Percentiles rank a stretch among this genome's conserved stretches.
phyloP scores from a whole-genome alignment of 2,329 filamentous ascomycete genomes.

The Monosporascus sp. region DNA sequence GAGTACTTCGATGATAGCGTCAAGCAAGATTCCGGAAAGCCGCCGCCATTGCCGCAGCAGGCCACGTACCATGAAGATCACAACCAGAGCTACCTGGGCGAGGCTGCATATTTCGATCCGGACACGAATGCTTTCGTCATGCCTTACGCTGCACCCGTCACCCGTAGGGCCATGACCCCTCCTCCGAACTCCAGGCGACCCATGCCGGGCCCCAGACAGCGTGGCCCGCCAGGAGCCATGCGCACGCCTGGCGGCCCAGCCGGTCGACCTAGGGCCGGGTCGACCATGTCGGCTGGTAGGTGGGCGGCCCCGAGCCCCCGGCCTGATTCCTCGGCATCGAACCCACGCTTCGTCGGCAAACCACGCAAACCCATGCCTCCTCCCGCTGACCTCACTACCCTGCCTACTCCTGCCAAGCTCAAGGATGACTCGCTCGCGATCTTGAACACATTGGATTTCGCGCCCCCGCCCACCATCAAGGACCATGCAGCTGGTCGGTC shows the following conservation, averaged over 20 bases:
- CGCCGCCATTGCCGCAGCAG: slow-evolving; percentile 15
- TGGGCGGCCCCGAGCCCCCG: slow-evolving; percentile 28
- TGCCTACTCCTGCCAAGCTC: slow-evolving; percentile 82
- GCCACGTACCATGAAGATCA: slow-evolving; percentile 69
- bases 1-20: slow-evolving; percentile 94
- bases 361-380: slow-evolving; percentile 56
- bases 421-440: slow-evolving; percentile 74
- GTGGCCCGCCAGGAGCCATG: slow-evolving; percentile 29
- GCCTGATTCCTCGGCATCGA: slow-evolving; percentile 35
- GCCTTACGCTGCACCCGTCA: slow-evolving; percentile 79
- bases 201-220: slow-evolving; percentile 27
- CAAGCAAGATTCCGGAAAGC: slow-evolving; percentile 20
- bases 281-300: slow-evolving; percentile 37
- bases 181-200: slow-evolving; percentile 52
- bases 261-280: slow-evolving; percentile 48
- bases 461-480: slow-evolving; percentile 64
- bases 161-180: slow-evolving; percentile 91
- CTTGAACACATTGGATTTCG: slow-evolving; percentile 72
- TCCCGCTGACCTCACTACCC: slow-evolving; percentile 64
- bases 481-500: slow-evolving; percentile 67
- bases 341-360: slow-evolving; percentile 37
- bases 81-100: slow-evolving; percentile 63
- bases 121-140: slow-evolving; percentile 67
- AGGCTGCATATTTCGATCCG: slow-evolving; percentile 62
- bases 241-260: slow-evolving; percentile 40